Conservation (phyloP, 164 flowering plant genomes). For the Kingdonia uniflora region DNA sequence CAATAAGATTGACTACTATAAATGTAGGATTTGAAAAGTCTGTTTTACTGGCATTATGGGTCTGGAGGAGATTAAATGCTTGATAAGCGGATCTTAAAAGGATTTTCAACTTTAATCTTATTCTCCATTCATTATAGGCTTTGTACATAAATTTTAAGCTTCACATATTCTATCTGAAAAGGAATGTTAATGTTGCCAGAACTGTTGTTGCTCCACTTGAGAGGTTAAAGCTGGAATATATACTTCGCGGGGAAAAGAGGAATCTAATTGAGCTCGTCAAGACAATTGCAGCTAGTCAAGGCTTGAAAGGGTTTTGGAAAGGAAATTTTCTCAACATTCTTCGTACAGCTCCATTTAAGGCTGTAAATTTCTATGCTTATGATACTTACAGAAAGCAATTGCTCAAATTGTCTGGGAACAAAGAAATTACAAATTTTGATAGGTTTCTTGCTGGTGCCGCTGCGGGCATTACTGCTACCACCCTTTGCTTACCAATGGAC, state of each 20-base stretch:
- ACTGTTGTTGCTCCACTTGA: slow-evolving; percentile 90
- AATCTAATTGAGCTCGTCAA: slow-evolving; percentile 51
- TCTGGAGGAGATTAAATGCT: too few relatives aligned
- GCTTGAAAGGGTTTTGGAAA: slow-evolving; percentile 86
- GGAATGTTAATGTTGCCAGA: slow-evolving; percentile 29
- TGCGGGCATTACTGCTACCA: slow-evolving; percentile 77
- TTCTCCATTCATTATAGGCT: neutral
- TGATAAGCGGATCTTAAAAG: too few relatives aligned
- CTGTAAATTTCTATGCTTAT: slow-evolving; percentile 73
- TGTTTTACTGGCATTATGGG: too few relatives aligned
- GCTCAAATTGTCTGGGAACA: slow-evolving; percentile 51
- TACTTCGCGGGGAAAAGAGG: slow-evolving; percentile 81
- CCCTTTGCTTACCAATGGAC: slow-evolving; percentile 83
- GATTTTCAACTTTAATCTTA: too few relatives aligned
- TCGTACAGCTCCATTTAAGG: slow-evolving; percentile 92
- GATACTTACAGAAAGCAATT: slow-evolving; percentile 84
- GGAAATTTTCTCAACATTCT: slow-evolving; percentile 88
- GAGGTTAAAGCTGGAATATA: slow-evolving; percentile 91
- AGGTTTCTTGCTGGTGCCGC: slow-evolving; percentile 94
- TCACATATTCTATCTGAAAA: slow-evolving; percentile 3
- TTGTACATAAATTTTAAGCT: neutral
- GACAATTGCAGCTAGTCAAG: slow-evolving; percentile 70
- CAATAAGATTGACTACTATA: too few relatives aligned
- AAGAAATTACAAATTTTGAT: slow-evolving; percentile 72
- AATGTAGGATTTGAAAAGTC: too few relatives aligned